Base-by-base conservation (phyloP, 2,329 filamentous ascomycete species). In the Ophiognomonia clavigignenti-juglandacearum region DNA sequence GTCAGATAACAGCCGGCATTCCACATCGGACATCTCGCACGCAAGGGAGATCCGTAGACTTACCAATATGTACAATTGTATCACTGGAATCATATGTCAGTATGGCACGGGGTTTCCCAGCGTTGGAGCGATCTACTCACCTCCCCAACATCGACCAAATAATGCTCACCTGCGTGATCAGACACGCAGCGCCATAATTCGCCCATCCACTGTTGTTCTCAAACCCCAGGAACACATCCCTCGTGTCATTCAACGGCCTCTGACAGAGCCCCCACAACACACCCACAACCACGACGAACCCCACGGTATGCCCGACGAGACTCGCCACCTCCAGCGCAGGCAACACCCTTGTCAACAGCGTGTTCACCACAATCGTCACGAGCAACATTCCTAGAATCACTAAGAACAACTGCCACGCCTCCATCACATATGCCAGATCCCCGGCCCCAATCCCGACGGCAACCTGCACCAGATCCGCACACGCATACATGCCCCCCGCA, bases 91-190 rank as follows among this genome's bases (percentile, higher is more conserved):
- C n/a, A n/a, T n/a, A n/a, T n/a, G n/a, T n/a, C n/a, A n/a, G n/a
- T n/a, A n/a, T n/a, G n/a, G n/a, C n/a, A n/a, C n/a, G n/a, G n/a
- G n/a, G n/a, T n/a, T n/a, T n/a, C n/a, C n/a, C n/a, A n/a, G n/a
- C n/a, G n/a, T n/a, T n/a, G n/a, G n/a, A n/a, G n/a, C n/a, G n/a
- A n/a, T n/a, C n/a, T n/a, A n/a, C n/a, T n/a, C n/a, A n/a, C n/a
- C 39, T 43, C 20, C 48, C 48, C 36, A 51, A 23, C 48, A 51
- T 51, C 9, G 48, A 51, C 48, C 48, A 51, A 9, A 51, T 44
- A 13, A 51, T 51, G 1, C 44, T 31, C 7, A 48, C 48, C 37
- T 51, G 48, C 6, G 42, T 51, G 4, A 51, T 27, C 13, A 51
- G 18, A 22, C 45, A 44, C 4, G 47, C 48, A 2, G 45, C 47